These are phyloP conservation scores for Barnettozyma botsteinii DNA, from an alignment of 805 yeast species.

Conservation along the genomic window DNA sequence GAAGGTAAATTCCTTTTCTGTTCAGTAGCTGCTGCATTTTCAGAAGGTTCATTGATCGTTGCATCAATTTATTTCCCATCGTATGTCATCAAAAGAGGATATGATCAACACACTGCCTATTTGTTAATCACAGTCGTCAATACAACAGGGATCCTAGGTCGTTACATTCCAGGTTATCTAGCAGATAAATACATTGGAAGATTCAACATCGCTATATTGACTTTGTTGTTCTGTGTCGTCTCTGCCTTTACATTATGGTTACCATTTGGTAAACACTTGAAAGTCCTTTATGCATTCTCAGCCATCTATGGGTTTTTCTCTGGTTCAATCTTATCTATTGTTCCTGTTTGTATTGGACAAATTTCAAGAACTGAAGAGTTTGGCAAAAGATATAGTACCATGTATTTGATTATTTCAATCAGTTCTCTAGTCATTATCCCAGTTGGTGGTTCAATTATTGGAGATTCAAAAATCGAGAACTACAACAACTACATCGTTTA, in stretches of 20 bases:
- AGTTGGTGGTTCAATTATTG: conserved; percentile 43
- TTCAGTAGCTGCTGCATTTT: conserved; percentile 37
- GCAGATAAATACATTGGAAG: conserved; percentile 44
- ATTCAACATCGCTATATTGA: conserved; percentile 43
- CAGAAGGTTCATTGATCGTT: conserved; percentile 30
- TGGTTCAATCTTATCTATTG: conserved; percentile 49
- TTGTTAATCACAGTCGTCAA: conserved; percentile 42
- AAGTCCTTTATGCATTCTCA: conserved; percentile 39
- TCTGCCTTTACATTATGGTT: conserved; percentile 36
- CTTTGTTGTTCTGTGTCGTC: conserved; percentile 30
- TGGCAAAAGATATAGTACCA: conserved; percentile 51
- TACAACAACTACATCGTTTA: conserved; percentile 41
- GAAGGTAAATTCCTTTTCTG: conserved; percentile 40
- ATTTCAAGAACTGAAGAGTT: conserved; percentile 50
- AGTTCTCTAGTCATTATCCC: conserved; percentile 44
- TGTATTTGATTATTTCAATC: conserved; percentile 53
- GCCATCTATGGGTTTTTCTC: conserved; percentile 49
- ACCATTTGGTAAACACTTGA: conserved; percentile 33
- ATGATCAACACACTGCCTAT: conserved; percentile 37
- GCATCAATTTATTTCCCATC: conserved; percentile 48
- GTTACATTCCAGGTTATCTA: conserved; percentile 39
- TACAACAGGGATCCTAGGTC: conserved; percentile 41
- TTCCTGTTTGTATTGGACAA: conserved; percentile 56
- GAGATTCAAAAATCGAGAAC: conserved; percentile 25
- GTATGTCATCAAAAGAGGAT: conserved; percentile 45